A percentile compares a stretch with the other conserved stretches of the same genome.
Conservation (phyloP, 345 rosid genomes). For the Pelargonium nanum region DNA sequence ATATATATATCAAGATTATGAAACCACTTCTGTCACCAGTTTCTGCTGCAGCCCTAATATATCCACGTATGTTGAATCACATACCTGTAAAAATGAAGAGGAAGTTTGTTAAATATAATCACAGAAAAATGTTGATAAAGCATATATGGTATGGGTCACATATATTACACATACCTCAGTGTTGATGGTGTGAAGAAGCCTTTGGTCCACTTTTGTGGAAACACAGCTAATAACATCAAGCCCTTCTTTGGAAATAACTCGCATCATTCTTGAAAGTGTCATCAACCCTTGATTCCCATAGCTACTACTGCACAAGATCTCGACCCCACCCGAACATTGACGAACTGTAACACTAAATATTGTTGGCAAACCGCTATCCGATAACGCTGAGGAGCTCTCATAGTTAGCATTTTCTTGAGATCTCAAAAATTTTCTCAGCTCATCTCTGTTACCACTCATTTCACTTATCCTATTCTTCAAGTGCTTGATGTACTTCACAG, state of each 20-base stretch:
- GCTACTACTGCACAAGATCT: neutral
- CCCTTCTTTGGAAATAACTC: slow-evolving; percentile 36
- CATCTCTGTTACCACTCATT: slow-evolving; percentile 30
- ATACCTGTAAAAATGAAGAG: neutral
- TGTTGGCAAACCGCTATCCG: slow-evolving; percentile 13
- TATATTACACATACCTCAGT: slow-evolving; percentile 30
- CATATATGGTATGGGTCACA: neutral
- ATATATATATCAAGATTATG: neutral
- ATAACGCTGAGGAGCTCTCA: neutral
- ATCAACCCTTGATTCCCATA: neutral
- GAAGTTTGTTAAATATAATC: too few species aligned
- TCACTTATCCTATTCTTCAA: slow-evolving; percentile 32
- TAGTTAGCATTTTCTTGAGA: slow-evolving; percentile 9
- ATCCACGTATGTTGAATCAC: neutral
- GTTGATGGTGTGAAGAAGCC: slow-evolving; percentile 36
- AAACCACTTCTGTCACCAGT: neutral
- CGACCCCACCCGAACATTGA: neutral
- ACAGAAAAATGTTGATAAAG: too few species aligned
- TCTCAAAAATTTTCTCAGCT: slow-evolving; percentile 23
- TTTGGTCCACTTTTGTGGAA: slow-evolving; percentile 39
- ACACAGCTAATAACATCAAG: slow-evolving; percentile 36
- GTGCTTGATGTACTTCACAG: slow-evolving; percentile 49
- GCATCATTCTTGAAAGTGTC: slow-evolving; percentile 38
- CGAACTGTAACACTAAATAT: slow-evolving; percentile 2
- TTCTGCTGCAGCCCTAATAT: neutral